A percentile compares a stretch with the other conserved stretches of the same genome.
phyloP scores from a whole-genome alignment of 257 asterid genomes.

The Petunia secreta region DNA sequence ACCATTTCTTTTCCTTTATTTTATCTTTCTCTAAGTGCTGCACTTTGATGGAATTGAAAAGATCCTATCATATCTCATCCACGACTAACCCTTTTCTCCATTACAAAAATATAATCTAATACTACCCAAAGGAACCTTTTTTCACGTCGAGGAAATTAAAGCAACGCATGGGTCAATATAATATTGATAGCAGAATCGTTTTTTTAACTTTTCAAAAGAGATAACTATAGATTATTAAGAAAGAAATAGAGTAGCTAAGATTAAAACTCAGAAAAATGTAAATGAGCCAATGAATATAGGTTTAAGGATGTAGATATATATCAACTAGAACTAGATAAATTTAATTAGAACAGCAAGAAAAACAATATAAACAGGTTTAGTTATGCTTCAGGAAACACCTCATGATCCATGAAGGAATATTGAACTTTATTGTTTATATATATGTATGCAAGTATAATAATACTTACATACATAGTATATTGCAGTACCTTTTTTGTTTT shows the following conservation, averaged over 20 bases:
- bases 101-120: not conserved
- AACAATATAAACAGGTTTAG: not conserved
- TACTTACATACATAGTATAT: not conserved
- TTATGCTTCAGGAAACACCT: not conserved
- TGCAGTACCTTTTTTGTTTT: not conserved
- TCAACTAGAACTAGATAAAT: not conserved
- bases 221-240: not conserved
- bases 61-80: constrained; percentile 28
- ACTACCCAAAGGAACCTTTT: not conserved
- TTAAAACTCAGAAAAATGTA: not conserved
- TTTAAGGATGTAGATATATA: not conserved
- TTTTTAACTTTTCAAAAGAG: no score
- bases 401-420: constrained; percentile 9
- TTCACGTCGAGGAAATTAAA: constrained; percentile 47
- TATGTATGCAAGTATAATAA: no score
- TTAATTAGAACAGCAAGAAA: not conserved
- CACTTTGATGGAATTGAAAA: constrained; percentile 44
- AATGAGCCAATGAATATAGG: not conserved
- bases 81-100: constrained; percentile 6
- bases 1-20: not conserved
- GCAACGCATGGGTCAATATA: constrained; percentile 50
- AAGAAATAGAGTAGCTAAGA: not conserved
- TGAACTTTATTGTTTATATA: not conserved
- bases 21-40: constrained; percentile 44
- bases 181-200: no score